Base-by-base conservation (phyloP, 129 eudicot genomes). In the Dittrichia graveolens region DNA sequence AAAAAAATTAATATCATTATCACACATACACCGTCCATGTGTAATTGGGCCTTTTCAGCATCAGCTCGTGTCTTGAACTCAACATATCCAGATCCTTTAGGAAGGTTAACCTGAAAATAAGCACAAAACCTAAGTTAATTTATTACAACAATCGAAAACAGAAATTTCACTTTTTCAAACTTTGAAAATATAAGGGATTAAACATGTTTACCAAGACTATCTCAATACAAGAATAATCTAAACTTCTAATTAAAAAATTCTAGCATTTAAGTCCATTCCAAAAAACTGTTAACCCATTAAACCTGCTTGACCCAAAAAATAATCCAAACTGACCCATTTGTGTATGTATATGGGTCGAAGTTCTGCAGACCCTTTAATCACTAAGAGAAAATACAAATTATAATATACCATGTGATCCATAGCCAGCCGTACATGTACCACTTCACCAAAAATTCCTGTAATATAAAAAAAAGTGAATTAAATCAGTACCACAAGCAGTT, bases 81-180 rank as follows among this genome's bases (percentile, higher is more conserved):
- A 31, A 90, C 95, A 81, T 90, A 90, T 38, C 84, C 96, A 77
- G 88, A 87, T 56, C 96, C 96, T 83, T 81, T 90, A 2, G 96
- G 90, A 53, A 90, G 91, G 49, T 90, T 90, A 61, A 90, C 96
- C 96, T 90, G 80, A 55, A 10, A 61, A 72, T 4, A 68, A 71
- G n/a, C 19, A 61, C 14, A 46, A 53, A 42, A 6, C 14, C 7
- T 40, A 9, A 1, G 2, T 48, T 19, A 31, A 8, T 5, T 7
- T 15, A 31, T 12, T 19, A 4, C 50, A 45, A 35, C 18, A 12
- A 44, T 11, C 6, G 1, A 35, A 64, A 7, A 10, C 14, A 8
- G 39, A 24, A 24, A 24, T 24, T 24, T 24, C 31, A 24, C 31
- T 24, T 24, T 24, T 24, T 24, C 31, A 2, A 24, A 24, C 31